phyloP scores from a whole-genome alignment of 2,329 filamentous ascomycete species.

The Dactylonectria macrodidyma region DNA sequence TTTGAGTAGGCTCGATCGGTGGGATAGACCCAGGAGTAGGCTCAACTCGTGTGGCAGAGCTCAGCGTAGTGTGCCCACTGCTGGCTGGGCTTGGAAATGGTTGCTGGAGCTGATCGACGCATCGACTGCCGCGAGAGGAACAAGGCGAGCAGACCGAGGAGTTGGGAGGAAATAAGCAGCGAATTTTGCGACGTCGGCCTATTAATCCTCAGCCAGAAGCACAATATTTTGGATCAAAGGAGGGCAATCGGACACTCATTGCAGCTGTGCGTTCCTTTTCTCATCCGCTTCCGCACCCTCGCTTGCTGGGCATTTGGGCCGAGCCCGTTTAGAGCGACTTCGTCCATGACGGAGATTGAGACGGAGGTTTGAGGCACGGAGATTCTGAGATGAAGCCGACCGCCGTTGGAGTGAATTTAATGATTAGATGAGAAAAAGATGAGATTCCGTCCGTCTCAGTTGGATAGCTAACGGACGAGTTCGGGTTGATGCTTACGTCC shows the following conservation, averaged over 20 bases:
- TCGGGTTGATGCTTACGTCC: background rate
- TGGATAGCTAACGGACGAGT: background rate
- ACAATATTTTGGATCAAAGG: background rate
- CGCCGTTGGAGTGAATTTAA: background rate
- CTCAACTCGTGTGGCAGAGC: too few species aligned
- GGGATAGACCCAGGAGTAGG: too few species aligned
- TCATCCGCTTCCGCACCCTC: constrained; percentile 35
- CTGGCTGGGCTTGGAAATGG: background rate
- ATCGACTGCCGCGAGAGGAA: constrained; percentile 15
- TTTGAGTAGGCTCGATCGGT: background rate
- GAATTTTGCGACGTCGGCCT: constrained; percentile 64
- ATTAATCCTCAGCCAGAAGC: background rate
- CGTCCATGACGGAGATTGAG: background rate
- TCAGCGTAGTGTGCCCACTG: background rate
- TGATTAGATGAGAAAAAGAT: background rate
- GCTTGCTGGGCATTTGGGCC: background rate
- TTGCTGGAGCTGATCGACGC: constrained; percentile 15
- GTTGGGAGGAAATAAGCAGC: constrained; percentile 58
- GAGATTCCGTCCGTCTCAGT: background rate
- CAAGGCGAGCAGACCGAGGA: constrained; percentile 60
- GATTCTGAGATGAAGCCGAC: too few species aligned
- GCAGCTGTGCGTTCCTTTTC: constrained; percentile 48
- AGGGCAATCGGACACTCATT: constrained; percentile 39
- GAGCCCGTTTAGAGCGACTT: background rate
- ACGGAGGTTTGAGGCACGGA: too few species aligned